Evolutionary conservation across 305 asterid genomes (phyloP).

Genomic region (Euphrasia arctica): DNA sequence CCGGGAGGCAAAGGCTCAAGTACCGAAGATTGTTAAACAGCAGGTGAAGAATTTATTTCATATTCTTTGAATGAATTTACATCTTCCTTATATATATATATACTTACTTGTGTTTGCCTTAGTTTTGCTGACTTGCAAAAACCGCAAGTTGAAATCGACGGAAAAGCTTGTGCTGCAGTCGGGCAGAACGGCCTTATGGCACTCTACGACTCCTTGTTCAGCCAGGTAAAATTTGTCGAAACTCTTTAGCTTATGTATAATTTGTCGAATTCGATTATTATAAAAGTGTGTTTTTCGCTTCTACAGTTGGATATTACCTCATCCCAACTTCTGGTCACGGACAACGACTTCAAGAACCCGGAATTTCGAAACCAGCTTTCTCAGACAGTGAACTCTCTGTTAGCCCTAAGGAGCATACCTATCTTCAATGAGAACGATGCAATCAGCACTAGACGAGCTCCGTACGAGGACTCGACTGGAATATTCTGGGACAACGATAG

Average conservation of each 20-base stretch:
- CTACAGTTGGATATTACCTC: slow-evolving; percentile 62
- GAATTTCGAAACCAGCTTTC: slow-evolving; percentile 54
- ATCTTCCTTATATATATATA: neutral
- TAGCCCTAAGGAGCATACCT: slow-evolving; percentile 53
- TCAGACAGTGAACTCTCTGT: slow-evolving; percentile 49
- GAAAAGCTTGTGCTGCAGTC: slow-evolving; percentile 76
- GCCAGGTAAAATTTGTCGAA: slow-evolving; percentile 42
- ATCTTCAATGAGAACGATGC: slow-evolving; percentile 74
- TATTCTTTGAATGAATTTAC: neutral
- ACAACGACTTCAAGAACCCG: slow-evolving; percentile 57
- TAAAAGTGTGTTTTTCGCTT: neutral
- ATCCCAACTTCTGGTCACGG: slow-evolving; percentile 68
- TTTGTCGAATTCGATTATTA: no score
- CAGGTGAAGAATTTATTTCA: slow-evolving; percentile 34
- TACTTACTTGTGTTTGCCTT: slow-evolving; percentile 7
- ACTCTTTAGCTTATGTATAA: neutral
- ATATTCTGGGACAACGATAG: slow-evolving; percentile 77
- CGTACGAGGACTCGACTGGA: slow-evolving; percentile 73
- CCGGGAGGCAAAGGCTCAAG: slow-evolving; percentile 66
- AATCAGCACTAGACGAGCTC: slow-evolving; percentile 60
- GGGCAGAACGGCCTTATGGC: slow-evolving; percentile 83
- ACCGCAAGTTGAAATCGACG: slow-evolving; percentile 66
- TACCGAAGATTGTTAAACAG: slow-evolving; percentile 55
- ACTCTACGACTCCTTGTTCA: slow-evolving; percentile 56
- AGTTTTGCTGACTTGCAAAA: slow-evolving; percentile 71